Evolutionary conservation across 2,329 filamentous ascomycete genomes (phyloP).

Genomic region (Fusarium penzigii): DNA sequence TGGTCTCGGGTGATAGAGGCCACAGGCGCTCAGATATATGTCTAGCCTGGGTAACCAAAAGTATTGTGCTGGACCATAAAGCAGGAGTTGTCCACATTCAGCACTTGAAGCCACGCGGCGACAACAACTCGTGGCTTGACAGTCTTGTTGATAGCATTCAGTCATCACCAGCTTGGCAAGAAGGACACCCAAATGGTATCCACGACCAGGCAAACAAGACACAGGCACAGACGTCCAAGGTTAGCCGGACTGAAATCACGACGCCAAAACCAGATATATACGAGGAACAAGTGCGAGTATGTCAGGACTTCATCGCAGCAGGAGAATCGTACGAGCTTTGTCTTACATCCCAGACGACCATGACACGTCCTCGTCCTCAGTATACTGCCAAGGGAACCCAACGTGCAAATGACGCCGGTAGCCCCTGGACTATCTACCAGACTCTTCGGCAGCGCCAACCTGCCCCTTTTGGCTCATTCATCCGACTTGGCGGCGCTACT

Average conservation of each 20-base stretch:
- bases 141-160: slow-evolving; percentile 31
- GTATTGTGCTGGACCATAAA: slow-evolving; percentile 74
- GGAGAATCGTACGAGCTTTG: slow-evolving; percentile 88
- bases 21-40: slow-evolving; percentile 67
- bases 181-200: slow-evolving; percentile 6
- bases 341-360: slow-evolving; percentile 72
- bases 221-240: neutral
- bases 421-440: slow-evolving; percentile 72
- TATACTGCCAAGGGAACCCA: neutral
- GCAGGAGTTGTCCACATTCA: slow-evolving; percentile 66
- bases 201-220: slow-evolving; percentile 17
- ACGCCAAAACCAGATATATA: slow-evolving; percentile 55
- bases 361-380: slow-evolving; percentile 44
- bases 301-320: slow-evolving; percentile 70
- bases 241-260: slow-evolving; percentile 29
- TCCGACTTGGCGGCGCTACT: slow-evolving; percentile 68
- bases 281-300: slow-evolving; percentile 64
- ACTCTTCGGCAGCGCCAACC: slow-evolving; percentile 71
- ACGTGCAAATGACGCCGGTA: slow-evolving; percentile 10
- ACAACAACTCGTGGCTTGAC: slow-evolving; percentile 36
- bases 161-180: slow-evolving; percentile 35
- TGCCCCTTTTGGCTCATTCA: slow-evolving; percentile 81
- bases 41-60: slow-evolving; percentile 75
- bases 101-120: slow-evolving; percentile 27
- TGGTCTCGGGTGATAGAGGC: slow-evolving; percentile 28